Percentiles rank a stretch among this genome's conserved stretches.
Evolutionary conservation across 2,329 filamentous ascomycete species (phyloP).

Genomic region (Dactylellina parvicollis): DNA sequence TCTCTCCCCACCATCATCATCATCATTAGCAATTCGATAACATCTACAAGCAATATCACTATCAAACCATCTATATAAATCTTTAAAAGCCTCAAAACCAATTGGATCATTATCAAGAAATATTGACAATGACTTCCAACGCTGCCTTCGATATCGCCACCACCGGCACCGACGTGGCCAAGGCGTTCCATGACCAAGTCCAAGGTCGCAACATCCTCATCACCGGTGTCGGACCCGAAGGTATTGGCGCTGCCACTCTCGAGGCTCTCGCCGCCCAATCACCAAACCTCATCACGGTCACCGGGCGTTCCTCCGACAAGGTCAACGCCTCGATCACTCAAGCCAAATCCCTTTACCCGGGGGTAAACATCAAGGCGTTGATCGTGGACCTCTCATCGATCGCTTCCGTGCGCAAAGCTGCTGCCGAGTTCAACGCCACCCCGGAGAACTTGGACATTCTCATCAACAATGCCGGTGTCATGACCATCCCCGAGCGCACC

Average conservation of each 20-base stretch:
- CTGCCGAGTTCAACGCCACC: constrained; percentile 60
- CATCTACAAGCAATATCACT: background rate
- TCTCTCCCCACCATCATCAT: too few species aligned
- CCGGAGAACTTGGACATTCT: constrained; percentile 62
- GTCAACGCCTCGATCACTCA: constrained; percentile 61
- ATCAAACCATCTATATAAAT: background rate
- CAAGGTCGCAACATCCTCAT: constrained; percentile 60
- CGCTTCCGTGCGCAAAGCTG: constrained; percentile 62
- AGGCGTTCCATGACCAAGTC: constrained; percentile 29
- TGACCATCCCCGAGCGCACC: constrained; percentile 54
- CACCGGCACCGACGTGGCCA: constrained; percentile 23
- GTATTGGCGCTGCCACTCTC: constrained; percentile 62
- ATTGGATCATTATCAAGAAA: background rate
- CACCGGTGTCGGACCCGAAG: constrained; percentile 62
- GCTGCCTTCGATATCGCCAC: constrained; percentile 29
- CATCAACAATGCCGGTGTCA: constrained; percentile 63
- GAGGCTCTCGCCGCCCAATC: constrained; percentile 62
- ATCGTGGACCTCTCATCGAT: constrained; percentile 63
- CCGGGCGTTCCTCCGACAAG: constrained; percentile 63
- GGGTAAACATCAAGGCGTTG: constrained; percentile 60
- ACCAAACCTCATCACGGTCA: constrained; percentile 64
- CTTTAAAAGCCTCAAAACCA: background rate
- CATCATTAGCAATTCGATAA: background rate
- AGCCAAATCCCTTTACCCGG: constrained; percentile 60
- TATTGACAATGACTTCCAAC: constrained; percentile 33